Conservation (phyloP, 1,284 basidiomycete species). For the Cutaneotrichosporon dermatis region DNA sequence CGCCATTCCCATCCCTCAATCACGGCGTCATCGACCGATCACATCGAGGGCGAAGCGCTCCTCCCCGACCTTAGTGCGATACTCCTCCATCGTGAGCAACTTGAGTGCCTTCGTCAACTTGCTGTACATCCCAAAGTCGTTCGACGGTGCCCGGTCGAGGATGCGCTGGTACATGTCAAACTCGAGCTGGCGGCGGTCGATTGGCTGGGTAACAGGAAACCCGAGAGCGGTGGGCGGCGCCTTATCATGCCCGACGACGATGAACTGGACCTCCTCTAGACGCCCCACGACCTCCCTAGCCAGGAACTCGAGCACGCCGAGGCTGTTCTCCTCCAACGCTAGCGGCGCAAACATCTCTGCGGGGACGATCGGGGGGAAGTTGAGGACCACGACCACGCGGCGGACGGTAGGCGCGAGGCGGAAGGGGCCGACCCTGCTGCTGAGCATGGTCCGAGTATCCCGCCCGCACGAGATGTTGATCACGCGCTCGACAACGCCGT, state of each 20-base stretch:
- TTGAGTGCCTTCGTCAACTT: background rate
- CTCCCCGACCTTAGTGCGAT: background rate
- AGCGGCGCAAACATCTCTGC: background rate
- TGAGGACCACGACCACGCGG: background rate
- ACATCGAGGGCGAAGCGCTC: background rate
- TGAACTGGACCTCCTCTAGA: background rate
- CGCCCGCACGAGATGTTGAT: conserved; percentile 1
- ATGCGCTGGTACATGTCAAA: conserved; percentile 2
- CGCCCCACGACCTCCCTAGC: background rate
- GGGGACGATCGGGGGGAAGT: background rate
- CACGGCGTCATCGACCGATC: background rate
- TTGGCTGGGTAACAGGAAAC: background rate
- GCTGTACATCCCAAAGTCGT: background rate
- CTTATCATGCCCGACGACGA: background rate
- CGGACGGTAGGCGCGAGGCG: background rate
- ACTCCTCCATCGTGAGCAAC: background rate
- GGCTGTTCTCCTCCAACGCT: background rate
- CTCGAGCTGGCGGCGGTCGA: background rate
- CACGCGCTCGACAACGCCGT: background rate
- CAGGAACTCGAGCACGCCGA: background rate
- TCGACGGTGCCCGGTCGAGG: background rate
- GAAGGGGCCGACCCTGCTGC: background rate
- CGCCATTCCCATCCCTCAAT: too few relatives aligned
- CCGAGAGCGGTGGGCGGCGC: background rate
- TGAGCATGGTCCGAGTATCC: background rate